Conservation (phyloP, 495 filamentous ascomycete species). For the Penicillium angulare region DNA sequence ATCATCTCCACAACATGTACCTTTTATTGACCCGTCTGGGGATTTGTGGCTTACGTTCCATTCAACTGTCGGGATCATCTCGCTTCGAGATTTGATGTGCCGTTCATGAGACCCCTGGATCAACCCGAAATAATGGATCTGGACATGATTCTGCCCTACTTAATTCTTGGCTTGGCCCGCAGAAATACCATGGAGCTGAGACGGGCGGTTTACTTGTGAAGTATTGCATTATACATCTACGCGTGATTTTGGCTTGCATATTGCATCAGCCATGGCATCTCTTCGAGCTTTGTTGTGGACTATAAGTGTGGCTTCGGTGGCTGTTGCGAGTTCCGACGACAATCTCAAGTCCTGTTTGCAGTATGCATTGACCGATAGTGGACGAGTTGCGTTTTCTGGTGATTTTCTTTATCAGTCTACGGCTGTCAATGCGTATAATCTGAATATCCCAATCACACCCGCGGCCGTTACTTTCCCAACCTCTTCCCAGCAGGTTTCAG, state of each 20-base stretch:
- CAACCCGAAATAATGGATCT: too few relatives aligned
- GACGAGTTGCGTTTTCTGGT: conserved; percentile 11
- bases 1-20: too few relatives aligned
- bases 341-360: conserved; percentile 12
- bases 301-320: not conserved
- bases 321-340: not conserved
- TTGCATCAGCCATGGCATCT: conserved; percentile 4
- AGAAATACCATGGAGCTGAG: too few relatives aligned
- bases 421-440: conserved; percentile 49
- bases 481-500: conserved; percentile 54
- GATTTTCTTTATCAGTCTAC: conserved; percentile 15
- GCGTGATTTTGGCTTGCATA: too few relatives aligned
- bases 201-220: too few relatives aligned
- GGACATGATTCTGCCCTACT: too few relatives aligned
- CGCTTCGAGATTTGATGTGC: too few relatives aligned
- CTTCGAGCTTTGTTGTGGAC: conserved; percentile 2
- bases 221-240: not conserved
- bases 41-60: too few relatives aligned
- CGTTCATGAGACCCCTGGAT: too few relatives aligned
- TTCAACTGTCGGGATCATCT: too few relatives aligned
- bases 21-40: too few relatives aligned
- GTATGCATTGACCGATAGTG: conserved; percentile 9
- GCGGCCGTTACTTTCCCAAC: conserved; percentile 59
- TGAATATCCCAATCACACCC: conserved; percentile 57
- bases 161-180: too few relatives aligned